Conservation (phyloP, 2,329 filamentous ascomycete species). For the Trichoderma lentiforme region DNA sequence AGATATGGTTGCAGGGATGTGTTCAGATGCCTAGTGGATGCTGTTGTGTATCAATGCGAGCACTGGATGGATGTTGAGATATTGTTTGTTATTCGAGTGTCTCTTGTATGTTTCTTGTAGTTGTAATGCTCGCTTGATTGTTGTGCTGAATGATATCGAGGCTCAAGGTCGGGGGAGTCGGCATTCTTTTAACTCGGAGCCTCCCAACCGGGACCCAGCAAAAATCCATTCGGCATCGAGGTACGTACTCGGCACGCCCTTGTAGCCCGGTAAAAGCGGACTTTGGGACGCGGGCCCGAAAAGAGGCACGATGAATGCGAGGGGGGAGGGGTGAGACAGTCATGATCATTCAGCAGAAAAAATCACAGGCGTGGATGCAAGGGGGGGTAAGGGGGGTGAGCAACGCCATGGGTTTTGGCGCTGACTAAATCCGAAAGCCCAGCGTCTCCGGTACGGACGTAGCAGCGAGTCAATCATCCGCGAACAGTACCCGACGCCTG, state of each 20-base stretch:
- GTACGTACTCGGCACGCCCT: conserved; percentile 11
- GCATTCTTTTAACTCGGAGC: conserved; percentile 26
- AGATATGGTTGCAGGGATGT: conserved; percentile 27
- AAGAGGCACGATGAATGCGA: conserved; percentile 15
- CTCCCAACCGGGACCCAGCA: conserved; percentile 8
- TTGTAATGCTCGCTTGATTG: conserved; percentile 7
- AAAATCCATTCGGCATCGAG: conserved; percentile 9
- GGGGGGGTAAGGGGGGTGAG: neutral
- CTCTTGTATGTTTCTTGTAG: neutral
- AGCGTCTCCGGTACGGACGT: conserved; percentile 4
- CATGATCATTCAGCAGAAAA: neutral
- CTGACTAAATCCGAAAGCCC: conserved; percentile 19
- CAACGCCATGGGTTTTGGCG: neutral
- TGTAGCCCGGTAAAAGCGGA: conserved; percentile 18
- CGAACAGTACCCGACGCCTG: conserved; percentile 15
- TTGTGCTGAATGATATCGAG: conserved; percentile 8
- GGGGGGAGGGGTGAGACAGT: conserved; percentile 11
- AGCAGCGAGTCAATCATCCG: conserved; percentile 1
- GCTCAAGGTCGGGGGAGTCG: conserved; percentile 21
- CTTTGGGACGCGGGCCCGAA: conserved; percentile 19
- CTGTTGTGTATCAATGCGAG: neutral
- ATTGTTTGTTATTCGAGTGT: neutral
- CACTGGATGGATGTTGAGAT: neutral
- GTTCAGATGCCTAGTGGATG: conserved; percentile 11
- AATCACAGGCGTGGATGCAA: neutral